Percentiles rank a stretch among this genome's conserved stretches.
phyloP scores from a whole-genome alignment of 2,329 filamentous ascomycete genomes.

The Microcyclosporella mali region DNA sequence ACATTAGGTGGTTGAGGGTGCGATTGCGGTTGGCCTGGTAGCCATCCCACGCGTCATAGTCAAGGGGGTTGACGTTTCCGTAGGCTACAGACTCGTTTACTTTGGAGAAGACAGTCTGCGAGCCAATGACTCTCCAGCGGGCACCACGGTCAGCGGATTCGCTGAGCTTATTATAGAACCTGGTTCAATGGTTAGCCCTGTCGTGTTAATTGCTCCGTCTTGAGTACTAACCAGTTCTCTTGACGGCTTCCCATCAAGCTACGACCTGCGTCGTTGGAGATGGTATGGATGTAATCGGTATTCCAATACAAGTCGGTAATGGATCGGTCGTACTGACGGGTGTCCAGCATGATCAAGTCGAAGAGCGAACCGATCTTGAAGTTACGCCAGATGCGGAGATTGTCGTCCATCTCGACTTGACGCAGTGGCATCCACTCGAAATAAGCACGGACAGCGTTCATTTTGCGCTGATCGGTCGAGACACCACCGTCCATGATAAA shows the following conservation, averaged over 20 bases:
- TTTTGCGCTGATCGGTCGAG: constrained; percentile 66
- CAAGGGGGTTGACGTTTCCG: constrained; percentile 40
- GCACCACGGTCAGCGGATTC: constrained; percentile 55
- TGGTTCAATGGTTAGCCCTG: no score
- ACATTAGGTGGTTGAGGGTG: constrained; percentile 60
- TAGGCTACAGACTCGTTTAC: constrained; percentile 45
- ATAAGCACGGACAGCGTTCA: constrained; percentile 65
- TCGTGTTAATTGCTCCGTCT: no score
- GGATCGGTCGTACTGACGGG: constrained; percentile 60
- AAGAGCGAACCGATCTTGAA: constrained; percentile 62
- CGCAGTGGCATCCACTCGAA: constrained; percentile 55
- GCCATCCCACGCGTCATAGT: constrained; percentile 59
- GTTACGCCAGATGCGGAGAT: constrained; percentile 60
- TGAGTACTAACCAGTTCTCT: constrained; percentile 54
- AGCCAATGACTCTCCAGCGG: constrained; percentile 65
- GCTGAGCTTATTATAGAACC: constrained; percentile 49
- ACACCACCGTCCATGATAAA: constrained; percentile 54
- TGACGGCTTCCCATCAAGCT: constrained; percentile 66
- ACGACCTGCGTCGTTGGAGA: constrained; percentile 61
- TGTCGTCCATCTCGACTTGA: constrained; percentile 63
- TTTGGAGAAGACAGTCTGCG: constrained; percentile 58
- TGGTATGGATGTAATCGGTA: constrained; percentile 39
- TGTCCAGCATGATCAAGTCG: constrained; percentile 64
- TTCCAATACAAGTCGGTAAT: constrained; percentile 48
- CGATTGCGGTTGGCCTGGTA: constrained; percentile 66